These are phyloP conservation scores for Debaryomyces fabryi DNA, from an alignment of 1,139 yeast genomes.

Conservation along the genomic window DNA sequence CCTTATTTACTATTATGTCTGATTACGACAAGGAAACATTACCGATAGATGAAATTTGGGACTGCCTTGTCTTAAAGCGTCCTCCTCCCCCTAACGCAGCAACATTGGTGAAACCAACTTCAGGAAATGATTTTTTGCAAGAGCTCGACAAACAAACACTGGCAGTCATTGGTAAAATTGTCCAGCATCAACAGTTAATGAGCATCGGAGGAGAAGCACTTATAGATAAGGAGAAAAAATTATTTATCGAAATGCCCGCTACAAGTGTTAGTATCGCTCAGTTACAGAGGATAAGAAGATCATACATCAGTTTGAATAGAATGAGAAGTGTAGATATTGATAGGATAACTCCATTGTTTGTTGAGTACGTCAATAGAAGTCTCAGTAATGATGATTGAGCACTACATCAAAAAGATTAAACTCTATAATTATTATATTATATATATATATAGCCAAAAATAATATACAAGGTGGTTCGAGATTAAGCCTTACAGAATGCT, in stretches of 20 bases:
- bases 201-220: constrained; percentile 54
- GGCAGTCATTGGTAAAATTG: constrained; percentile 56
- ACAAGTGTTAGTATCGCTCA: constrained; percentile 70
- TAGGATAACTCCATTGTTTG: constrained; percentile 71
- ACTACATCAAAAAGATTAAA: not conserved
- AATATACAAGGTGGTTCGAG: not conserved
- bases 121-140: constrained; percentile 73
- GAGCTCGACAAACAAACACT: constrained; percentile 77
- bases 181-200: constrained; percentile 62
- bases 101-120: constrained; percentile 70
- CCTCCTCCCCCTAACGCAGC: constrained; percentile 79
- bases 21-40: constrained; percentile 53
- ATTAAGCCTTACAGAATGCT: not conserved
- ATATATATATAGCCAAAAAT: constrained; percentile 1
- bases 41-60: constrained; percentile 75
- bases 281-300: constrained; percentile 79
- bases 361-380: constrained; percentile 68
- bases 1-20: constrained; percentile 71
- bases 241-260: constrained; percentile 64
- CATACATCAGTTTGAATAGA: constrained; percentile 76
- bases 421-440: constrained; percentile 2
- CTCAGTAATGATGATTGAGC: constrained; percentile 30
- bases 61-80: constrained; percentile 60
- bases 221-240: constrained; percentile 38
- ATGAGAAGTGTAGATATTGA: constrained; percentile 70